Base-by-base conservation (phyloP, 1,139 yeast species). In the Nakaseomyces delphensis region DNA sequence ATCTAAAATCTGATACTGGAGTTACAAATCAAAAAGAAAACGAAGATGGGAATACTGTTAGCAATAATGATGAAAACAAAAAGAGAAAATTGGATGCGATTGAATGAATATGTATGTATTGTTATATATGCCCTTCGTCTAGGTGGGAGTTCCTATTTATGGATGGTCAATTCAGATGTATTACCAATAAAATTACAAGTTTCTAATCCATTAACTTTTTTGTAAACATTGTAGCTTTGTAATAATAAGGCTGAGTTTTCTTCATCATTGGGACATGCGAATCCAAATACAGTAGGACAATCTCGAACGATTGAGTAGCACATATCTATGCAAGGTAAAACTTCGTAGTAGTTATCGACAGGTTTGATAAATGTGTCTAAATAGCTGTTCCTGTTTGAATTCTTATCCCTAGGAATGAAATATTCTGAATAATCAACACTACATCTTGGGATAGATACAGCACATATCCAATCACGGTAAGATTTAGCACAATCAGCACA, bases 401-500 rank as follows among this genome's bases (percentile, higher is more conserved):
- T 71, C 1, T 63, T 63, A 3, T 65, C 63, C 29, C 95, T 69
- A 24, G 57, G 51, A 24, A 62, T 60, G 56, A 77, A 76, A 13
- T 75, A 78, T 0, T 71, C 56, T 4, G 69, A 60, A 24, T 73
- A 60, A 1, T 62, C 57, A 0, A 83, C 67, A 1, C 82, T 70
- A 55, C 98, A 91, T 28, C 97, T 67, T 0, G 98, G 97, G n/a
- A 91, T 83, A 0, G 87, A 70, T 4, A 85, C 86, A 0, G 95
- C 74, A 64, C 98, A 91, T 15, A 91, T 69, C 98, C 98, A 91
- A 54, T 81, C 73, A 54, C 77, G 79, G 60, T 91, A 91, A 1
- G 91, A 71, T 3, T 62, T 54, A 1, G 74, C 73, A 60, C 98
- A 91, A 55, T 84, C 80, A 10, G 67, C 71, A 56, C 98, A 91